Base-by-base conservation (phyloP, 2,329 filamentous ascomycete species). In the Diaporthe sp. region DNA sequence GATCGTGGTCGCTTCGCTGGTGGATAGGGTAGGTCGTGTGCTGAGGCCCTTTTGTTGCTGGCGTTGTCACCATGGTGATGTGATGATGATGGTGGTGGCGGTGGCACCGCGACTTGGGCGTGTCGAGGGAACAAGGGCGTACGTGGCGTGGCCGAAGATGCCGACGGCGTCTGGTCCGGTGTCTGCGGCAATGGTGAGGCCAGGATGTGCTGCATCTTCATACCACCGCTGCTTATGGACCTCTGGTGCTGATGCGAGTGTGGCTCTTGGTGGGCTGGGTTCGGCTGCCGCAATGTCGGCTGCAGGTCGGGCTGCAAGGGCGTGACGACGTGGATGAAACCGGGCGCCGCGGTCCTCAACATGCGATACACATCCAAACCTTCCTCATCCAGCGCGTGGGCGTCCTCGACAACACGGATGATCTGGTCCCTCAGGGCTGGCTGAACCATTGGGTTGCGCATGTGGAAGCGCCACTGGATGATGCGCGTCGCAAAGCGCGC, bases 301-400 rank as follows among this genome's bases (percentile, higher is more conserved):
- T 67, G 74, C 63, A 76, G 37, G n/a, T 75, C 73, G 22, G 75
- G 75, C 61, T 76, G 73, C 17, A 76, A n/a, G 25, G 75, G 75
- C 31, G 75, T 73, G 25, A 55, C 47, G 25, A 76, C 47, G 61
- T 76, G 75, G 55, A 76, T 76, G 37, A 53, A 53, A 13, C 75
- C 75, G 13, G 75, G 75, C 17, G 75, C 75, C 4, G 70, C 65
- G 17, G 39, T 72, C 37, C 75, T 42, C 68, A 76, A 49, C 37
- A 75, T 70, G 49, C 73, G 75, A 28, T 76, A 76, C 34, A 76
- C 75, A 73, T 76, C 68, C 37, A 76, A 58, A 7, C 75, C 75
- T 28, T 76, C 75, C 44, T 75, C 75, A 47, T 76, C 73, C 37
- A 76, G 60, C 17, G 75, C 73, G n/a, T 70, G 47, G 53, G 68